These are phyloP conservation scores for Verticillium zaregamsianum DNA, from an alignment of 2,329 filamentous ascomycete genomes.

Conservation along the genomic window DNA sequence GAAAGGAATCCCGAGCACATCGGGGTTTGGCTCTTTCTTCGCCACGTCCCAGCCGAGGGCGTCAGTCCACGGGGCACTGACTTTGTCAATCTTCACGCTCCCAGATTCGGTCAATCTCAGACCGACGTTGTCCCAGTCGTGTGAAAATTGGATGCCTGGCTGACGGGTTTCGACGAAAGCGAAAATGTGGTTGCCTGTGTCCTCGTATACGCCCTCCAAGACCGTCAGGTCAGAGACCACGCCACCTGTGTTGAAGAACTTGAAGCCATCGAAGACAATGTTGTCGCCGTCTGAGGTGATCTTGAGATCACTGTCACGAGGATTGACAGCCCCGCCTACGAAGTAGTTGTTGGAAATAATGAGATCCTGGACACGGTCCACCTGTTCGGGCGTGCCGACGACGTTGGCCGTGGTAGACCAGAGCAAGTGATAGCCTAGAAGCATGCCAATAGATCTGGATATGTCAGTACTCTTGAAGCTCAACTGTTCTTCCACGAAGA, in stretches of 20 bases:
- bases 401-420: constrained; percentile 60
- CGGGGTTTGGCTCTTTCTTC: constrained; percentile 43
- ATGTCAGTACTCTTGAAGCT: background rate
- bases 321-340: constrained; percentile 62
- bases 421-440: constrained; percentile 60
- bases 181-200: constrained; percentile 58
- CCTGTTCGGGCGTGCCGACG: constrained; percentile 56
- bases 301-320: constrained; percentile 56
- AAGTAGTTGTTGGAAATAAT: constrained; percentile 64
- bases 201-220: constrained; percentile 57
- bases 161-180: constrained; percentile 56
- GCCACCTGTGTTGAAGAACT: constrained; percentile 65
- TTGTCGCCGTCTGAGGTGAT: constrained; percentile 50
- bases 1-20: constrained; percentile 37
- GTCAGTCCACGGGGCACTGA: constrained; percentile 54
- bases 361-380: constrained; percentile 49
- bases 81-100: constrained; percentile 54
- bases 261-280: constrained; percentile 57
- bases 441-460: constrained; percentile 54
- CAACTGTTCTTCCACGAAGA: fast-evolving
- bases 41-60: constrained; percentile 55
- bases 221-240: constrained; percentile 63
- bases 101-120: constrained; percentile 61
- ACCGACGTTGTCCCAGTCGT: constrained; percentile 62
- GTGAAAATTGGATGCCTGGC: constrained; percentile 49